Base-by-base conservation (phyloP, 1,139 yeast genomes). In the Pichiaceae sp. region DNA sequence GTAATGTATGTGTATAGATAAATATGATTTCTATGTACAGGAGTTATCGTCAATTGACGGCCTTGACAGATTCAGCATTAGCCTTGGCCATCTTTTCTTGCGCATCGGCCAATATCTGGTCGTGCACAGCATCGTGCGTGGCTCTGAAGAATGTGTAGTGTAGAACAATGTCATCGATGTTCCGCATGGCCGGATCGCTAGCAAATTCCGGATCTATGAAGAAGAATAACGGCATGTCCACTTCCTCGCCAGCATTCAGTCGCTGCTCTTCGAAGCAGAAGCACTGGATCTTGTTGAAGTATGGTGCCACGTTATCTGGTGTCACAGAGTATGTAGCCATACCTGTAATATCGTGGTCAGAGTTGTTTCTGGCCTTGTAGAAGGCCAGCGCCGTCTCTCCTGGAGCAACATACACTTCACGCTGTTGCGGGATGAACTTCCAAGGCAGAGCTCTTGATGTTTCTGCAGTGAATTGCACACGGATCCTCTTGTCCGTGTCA, bases 191-290 rank as follows among this genome's bases (percentile, higher is more conserved):
- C 7, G 98, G 97, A 56, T 93, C 99, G 44, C 81, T 80, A 33
- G 95, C 95, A 60, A 85, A 91, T 48, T 93, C 98, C 0, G 99
- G 99, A 56, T 93, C 99, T 39, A 93, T 84, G 60, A 93, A 93
- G 72, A 93, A 93, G 64, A 93, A 93, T 15, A 91, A 89, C 0
- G 99, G 99, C 98, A 93, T 91, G 55, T 93, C 99, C 14, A 93
- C 95, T 57, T 91, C 97, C 63, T 93, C 99, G 5, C 97, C 97
- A 1, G 96, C 96, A 40, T 80, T 72, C 46, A 91, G 67, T 57
- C 86, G 72, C 60, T 91, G 99, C 57, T 91, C 98, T 62, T 91
- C 99, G 56, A 93, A 91, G 57, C 99, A 91, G 63, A 91, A 91
- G 60, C 99, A 91, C 58, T 91, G 98, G 53, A 91, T 91, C 61